Percentiles rank a stretch among this genome's conserved stretches.
Conservation (phyloP, 139 green algal species). For the Nannochloris sp. region DNA sequence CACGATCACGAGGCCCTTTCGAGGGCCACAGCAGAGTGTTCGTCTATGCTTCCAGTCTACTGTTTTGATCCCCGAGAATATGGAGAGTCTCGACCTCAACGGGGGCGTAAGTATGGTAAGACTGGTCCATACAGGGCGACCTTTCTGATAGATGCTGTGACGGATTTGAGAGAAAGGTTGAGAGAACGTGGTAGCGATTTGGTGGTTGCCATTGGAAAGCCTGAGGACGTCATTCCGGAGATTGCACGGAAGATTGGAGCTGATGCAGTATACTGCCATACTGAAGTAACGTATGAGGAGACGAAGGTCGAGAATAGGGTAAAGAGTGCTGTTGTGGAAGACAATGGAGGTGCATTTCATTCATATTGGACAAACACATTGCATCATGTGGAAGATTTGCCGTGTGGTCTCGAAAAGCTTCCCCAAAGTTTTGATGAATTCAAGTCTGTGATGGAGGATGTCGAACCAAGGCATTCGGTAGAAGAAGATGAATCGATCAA, state of each 20-base stretch:
- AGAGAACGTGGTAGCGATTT: constrained; percentile 36
- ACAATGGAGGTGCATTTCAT: constrained; percentile 34
- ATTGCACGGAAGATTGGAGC: constrained; percentile 14
- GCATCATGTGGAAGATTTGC: constrained; percentile 60
- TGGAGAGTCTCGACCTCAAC: constrained; percentile 17
- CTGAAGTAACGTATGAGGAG: constrained; percentile 66
- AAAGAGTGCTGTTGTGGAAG: constrained; percentile 27
- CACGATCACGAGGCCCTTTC: constrained; percentile 48
- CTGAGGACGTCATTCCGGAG: constrained; percentile 37
- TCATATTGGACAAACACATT: constrained; percentile 56
- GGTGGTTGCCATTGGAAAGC: constrained; percentile 43
- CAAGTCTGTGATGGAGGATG: constrained; percentile 16
- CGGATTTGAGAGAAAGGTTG: constrained; percentile 39
- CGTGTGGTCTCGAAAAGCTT: constrained; percentile 49
- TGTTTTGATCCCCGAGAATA: constrained; percentile 57
- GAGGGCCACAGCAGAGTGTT: constrained; percentile 23
- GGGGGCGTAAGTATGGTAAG: constrained; percentile 35
- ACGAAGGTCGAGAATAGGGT: constrained; percentile 42
- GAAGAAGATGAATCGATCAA: constrained; percentile 30
- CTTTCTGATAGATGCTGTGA: constrained; percentile 51
- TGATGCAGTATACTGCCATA: constrained; percentile 50
- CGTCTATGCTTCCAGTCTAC: constrained; percentile 40
- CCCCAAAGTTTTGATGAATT: constrained; percentile 45
- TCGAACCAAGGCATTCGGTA: constrained; percentile 23
- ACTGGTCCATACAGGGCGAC: constrained; percentile 22